phyloP scores from a whole-genome alignment of 2,329 filamentous ascomycete species.

The Helotiales sp. region DNA sequence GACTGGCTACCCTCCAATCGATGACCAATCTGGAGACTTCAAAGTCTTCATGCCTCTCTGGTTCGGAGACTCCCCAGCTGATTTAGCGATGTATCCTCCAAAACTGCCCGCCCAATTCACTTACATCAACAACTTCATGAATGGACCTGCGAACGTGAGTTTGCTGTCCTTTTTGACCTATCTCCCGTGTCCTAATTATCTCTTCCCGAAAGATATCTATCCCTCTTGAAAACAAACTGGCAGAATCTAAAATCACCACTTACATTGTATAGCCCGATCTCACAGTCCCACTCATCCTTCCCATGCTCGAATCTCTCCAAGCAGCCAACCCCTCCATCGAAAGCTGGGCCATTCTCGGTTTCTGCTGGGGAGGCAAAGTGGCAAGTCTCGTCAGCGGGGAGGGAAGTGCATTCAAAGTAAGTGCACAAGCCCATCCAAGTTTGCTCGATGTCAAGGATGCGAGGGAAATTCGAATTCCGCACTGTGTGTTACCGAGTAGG shows the following conservation, averaged over 20 bases:
- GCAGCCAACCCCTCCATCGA: constrained; percentile 28
- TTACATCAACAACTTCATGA: constrained; percentile 34
- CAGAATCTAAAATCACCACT: too few relatives aligned
- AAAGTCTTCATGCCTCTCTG: constrained; percentile 89
- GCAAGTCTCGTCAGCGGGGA: constrained; percentile 57
- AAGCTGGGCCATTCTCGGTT: constrained; percentile 42
- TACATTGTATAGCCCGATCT: constrained; percentile 3
- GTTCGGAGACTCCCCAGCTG: constrained; percentile 65
- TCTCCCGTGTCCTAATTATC: too few relatives aligned
- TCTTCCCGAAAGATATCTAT: too few relatives aligned
- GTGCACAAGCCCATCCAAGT: constrained; percentile 59
- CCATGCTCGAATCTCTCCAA: constrained; percentile 22
- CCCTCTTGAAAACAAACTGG: too few relatives aligned
- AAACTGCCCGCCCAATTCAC: constrained; percentile 30
- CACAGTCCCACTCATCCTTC: constrained; percentile 21
- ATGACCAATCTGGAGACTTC: constrained; percentile 61
- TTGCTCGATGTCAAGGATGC: constrained; percentile 68
- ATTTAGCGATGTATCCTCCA: constrained; percentile 26
- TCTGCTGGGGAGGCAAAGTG: constrained; percentile 76
- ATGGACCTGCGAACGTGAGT: constrained; percentile 20
- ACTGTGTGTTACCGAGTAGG: constrained; percentile 66
- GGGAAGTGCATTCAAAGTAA: constrained; percentile 60
- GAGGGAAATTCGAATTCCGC: constrained; percentile 61
- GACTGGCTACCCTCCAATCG: constrained; percentile 43
- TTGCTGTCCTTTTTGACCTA: neutral